These are phyloP conservation scores for Rasamsonia emersonii DNA, from an alignment of 2,329 filamentous ascomycete genomes.

Conservation along the genomic window DNA sequence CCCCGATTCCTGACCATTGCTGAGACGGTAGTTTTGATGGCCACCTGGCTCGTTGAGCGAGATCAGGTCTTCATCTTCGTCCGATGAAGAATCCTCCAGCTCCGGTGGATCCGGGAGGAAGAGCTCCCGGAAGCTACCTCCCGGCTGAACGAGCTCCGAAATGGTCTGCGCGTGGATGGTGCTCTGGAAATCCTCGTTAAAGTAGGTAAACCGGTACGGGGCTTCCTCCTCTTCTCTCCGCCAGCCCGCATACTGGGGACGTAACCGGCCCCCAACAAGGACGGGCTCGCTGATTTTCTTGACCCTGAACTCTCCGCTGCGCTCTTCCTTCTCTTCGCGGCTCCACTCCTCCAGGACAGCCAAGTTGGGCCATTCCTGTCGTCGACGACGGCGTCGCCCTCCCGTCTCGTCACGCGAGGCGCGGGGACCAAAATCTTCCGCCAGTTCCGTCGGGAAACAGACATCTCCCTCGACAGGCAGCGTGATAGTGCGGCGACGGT, in stretches of 20 bases:
- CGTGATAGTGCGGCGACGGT: constrained; percentile 50
- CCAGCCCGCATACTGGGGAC: constrained; percentile 73
- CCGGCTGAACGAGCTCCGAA: constrained; percentile 81
- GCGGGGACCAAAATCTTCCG: constrained; percentile 57
- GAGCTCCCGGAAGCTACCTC: constrained; percentile 72
- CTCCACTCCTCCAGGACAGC: constrained; percentile 82
- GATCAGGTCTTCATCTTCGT: constrained; percentile 42
- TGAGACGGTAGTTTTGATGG: constrained; percentile 2
- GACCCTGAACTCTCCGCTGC: constrained; percentile 70
- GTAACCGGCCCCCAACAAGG: constrained; percentile 78
- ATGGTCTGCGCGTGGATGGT: constrained; percentile 96
- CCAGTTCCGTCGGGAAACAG: constrained; percentile 80
- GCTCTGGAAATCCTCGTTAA: constrained; percentile 93
- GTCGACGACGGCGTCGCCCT: constrained; percentile 49
- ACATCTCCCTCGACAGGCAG: constrained; percentile 74
- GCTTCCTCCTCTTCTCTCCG: constrained; percentile 80
- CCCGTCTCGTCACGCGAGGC: constrained; percentile 37
- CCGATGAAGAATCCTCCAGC: constrained; percentile 60
- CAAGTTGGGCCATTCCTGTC: constrained; percentile 78
- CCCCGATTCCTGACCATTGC: background rate
- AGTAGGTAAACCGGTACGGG: constrained; percentile 94
- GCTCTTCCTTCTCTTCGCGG: constrained; percentile 77
- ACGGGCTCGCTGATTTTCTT: constrained; percentile 93
- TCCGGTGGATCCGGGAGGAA: constrained; percentile 81
- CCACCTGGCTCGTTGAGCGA: constrained; percentile 7